Evolutionary conservation across 805 yeast species (phyloP).

Genomic region (Millerozyma miso): DNA sequence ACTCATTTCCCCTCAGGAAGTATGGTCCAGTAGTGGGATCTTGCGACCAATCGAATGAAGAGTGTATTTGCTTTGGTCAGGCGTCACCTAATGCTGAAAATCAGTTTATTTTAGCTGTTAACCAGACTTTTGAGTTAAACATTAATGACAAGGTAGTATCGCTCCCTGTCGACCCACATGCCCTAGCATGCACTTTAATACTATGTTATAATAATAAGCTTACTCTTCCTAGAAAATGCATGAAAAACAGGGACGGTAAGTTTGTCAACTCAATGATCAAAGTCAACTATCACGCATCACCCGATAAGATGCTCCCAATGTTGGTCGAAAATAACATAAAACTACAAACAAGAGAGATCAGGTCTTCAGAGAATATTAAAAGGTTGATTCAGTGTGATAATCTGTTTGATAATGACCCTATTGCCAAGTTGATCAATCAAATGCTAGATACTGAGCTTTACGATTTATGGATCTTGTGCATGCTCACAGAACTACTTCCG

Average conservation of each 20-base stretch:
- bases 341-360: conserved; percentile 26
- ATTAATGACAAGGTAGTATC: conserved; percentile 20
- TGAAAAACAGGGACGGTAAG: conserved; percentile 1
- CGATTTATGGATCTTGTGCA: conserved; percentile 45
- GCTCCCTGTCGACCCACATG: conserved; percentile 57
- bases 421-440: conserved; percentile 29
- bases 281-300: conserved; percentile 47
- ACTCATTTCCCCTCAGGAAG: conserved; percentile 46
- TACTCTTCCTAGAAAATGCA: conserved; percentile 33
- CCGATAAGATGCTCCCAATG: conserved; percentile 50
- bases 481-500: conserved; percentile 16
- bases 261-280: conserved; percentile 34
- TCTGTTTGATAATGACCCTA: conserved; percentile 2
- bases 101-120: conserved; percentile 51
- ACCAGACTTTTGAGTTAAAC: conserved; percentile 31
- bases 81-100: neutral
- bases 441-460: conserved; percentile 45
- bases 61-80: conserved; percentile 8
- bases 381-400: conserved; percentile 1
- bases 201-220: conserved; percentile 43
- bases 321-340: conserved; percentile 44
- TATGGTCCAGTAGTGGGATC: conserved; percentile 29
- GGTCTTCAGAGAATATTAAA: conserved; percentile 9
- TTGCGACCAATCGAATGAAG: conserved; percentile 12
- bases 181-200: conserved; percentile 44